Evolutionary conservation across 2,329 filamentous ascomycete species (phyloP), one percentile per base, ranked within the genome.

Genomic region (Trichoderma cornu-damae): DNA sequence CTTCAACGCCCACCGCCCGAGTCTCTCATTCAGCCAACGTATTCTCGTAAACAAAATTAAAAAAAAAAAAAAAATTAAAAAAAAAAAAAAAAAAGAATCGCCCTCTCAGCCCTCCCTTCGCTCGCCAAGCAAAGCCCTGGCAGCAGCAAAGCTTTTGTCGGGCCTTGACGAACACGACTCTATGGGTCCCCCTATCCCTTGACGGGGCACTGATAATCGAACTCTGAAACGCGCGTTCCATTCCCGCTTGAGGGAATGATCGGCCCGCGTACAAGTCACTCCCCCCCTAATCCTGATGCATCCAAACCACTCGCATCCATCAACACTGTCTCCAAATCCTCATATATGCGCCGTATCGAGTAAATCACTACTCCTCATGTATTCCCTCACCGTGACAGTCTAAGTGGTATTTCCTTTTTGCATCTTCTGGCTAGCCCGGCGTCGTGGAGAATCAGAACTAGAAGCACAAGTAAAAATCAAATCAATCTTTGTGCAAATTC

Each of bases 101-200:
- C 34, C 34, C 34, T 35, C 12, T 35, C 34, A n/a, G n/a, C 34
- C 34, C n/a, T 28, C 16, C 8, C 26, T 16, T 34, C 24, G 14
- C 26, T 26, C 43, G 64, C 63, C 34, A n/a, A 6, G 14, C 14
- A 37, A n/a, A 37, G 3, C 34, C 6, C 18, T 20, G 20, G 38
- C 20, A 42, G 9, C 67, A 64, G 67, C 66, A 72, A 72, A 72
- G 70, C 70, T 71, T n/a, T n/a, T 72, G 69, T 72, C 69, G 64
- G 37, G 67, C 67, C 69, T 70, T 70, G 68, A 70, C 69, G n/a
- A 71, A 67, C 65, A 62, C 61, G 60, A 61, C 61, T 65, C 53
- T 59, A 46, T 64, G 59, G 57, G 61, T 26, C 56, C 43, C 52
- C 20, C 59, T 53, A 61, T 66, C 12, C 67, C 61, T 53, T 58